Evolutionary conservation across 257 asterid species (phyloP).

Genomic region (Forsythia suspensa): DNA sequence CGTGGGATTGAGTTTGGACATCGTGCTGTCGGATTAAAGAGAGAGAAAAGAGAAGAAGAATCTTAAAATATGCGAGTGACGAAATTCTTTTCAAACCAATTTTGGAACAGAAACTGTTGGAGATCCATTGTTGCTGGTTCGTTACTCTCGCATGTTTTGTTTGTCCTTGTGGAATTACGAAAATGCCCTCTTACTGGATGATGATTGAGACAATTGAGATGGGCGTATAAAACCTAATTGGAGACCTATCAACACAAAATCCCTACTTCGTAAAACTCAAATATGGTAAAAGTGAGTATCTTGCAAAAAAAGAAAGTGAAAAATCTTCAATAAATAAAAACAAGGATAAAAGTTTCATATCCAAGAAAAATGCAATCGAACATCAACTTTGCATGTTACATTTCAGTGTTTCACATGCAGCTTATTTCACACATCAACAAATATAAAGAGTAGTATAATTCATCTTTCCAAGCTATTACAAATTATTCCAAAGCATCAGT

Average conservation of each 20-base stretch:
- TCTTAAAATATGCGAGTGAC: background rate
- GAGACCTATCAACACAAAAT: too few relatives aligned
- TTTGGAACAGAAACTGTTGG: background rate
- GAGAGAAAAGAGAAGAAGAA: background rate
- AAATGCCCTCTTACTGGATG: background rate
- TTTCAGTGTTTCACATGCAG: background rate
- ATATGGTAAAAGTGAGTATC: too few relatives aligned
- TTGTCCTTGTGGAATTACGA: background rate
- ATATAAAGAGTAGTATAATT: background rate
- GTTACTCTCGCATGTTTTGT: background rate
- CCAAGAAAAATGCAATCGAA: background rate
- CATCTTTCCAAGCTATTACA: background rate
- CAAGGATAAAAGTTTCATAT: background rate
- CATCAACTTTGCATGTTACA: background rate
- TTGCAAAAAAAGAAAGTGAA: background rate
- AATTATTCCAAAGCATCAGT: background rate
- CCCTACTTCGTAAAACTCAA: too few relatives aligned
- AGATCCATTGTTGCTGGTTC: conserved; percentile 2
- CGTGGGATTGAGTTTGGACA: background rate
- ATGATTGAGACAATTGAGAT: too few relatives aligned
- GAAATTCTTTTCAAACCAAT: background rate
- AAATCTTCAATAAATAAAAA: background rate
- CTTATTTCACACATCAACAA: background rate
- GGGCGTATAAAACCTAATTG: too few relatives aligned
- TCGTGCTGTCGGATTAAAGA: background rate